Conservation (phyloP, 768 basidiomycete genomes). For the Psilocybe subaeruginosa region DNA sequence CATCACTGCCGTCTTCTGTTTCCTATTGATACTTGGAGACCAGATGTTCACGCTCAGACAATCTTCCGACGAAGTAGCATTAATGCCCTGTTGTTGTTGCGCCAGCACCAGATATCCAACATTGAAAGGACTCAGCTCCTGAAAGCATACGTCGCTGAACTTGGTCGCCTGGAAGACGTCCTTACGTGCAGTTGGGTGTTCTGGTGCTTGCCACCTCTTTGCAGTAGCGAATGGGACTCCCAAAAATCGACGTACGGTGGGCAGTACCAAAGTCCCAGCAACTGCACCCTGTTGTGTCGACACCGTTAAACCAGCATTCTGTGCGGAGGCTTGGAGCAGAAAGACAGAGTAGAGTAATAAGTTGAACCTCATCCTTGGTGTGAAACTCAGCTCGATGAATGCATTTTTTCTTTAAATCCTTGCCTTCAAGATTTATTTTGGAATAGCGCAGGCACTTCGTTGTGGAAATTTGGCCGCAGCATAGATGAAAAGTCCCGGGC, state of each 20-base stretch:
- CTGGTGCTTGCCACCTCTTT: slow-evolving; percentile 29
- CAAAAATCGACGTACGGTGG: slow-evolving; percentile 33
- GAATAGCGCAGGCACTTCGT: too few species aligned
- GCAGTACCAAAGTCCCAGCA: slow-evolving; percentile 23
- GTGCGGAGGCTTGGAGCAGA: not conserved
- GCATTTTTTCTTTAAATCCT: too few species aligned
- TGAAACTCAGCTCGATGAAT: not conserved
- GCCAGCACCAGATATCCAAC: slow-evolving; percentile 24
- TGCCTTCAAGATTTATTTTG: not conserved
- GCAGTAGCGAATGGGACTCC: slow-evolving; percentile 32
- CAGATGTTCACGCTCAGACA: slow-evolving; percentile 40
- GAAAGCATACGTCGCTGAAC: slow-evolving; percentile 31
- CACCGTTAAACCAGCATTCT: slow-evolving; percentile 23
- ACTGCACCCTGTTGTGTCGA: slow-evolving; percentile 32
- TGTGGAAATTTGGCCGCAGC: not conserved
- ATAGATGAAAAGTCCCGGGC: not conserved
- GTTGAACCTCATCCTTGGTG: not conserved
- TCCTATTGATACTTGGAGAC: slow-evolving; percentile 30
- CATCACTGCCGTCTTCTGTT: slow-evolving; percentile 35
- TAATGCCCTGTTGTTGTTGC: slow-evolving; percentile 15
- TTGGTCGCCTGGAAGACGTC: slow-evolving; percentile 22
- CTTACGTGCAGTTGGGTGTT: slow-evolving; percentile 16
- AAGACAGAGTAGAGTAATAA: not conserved
- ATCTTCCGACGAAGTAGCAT: slow-evolving; percentile 33
- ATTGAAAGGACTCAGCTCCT: slow-evolving; percentile 18